Percentiles rank a stretch among this genome's conserved stretches.
Evolutionary conservation across 192 early-diverging fungal genomes (phyloP).

Genomic region (Phlyctochytrium arcticum): DNA sequence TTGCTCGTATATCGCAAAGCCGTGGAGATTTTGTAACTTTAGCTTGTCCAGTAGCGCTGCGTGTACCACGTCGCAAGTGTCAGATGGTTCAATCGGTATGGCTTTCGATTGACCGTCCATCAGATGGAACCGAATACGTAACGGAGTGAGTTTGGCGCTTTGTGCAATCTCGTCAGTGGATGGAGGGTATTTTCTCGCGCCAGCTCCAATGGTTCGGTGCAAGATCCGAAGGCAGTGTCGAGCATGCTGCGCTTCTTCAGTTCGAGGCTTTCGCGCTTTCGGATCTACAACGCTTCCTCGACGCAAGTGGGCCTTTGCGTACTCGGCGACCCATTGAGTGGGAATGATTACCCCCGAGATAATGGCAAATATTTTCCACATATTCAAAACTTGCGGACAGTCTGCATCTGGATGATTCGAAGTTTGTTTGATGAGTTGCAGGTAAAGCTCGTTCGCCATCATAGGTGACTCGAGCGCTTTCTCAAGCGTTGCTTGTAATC

Average conservation of each 20-base stretch:
- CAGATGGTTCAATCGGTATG: slow-evolving; percentile 35
- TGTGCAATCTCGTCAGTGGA: slow-evolving; percentile 39
- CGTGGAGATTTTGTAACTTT: slow-evolving; percentile 24
- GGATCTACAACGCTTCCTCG: slow-evolving; percentile 24
- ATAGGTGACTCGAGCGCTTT: slow-evolving; percentile 29
- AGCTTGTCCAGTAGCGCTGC: slow-evolving; percentile 32
- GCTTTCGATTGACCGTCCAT: slow-evolving; percentile 40
- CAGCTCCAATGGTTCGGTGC: slow-evolving; percentile 18
- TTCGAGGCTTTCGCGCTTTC: slow-evolving; percentile 25
- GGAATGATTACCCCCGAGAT: slow-evolving; percentile 35
- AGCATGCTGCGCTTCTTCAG: slow-evolving; percentile 35
- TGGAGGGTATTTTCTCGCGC: slow-evolving; percentile 29
- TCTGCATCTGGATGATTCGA: slow-evolving; percentile 32
- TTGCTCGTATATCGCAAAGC: slow-evolving; percentile 44
- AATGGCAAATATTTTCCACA: slow-evolving; percentile 42
- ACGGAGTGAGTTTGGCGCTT: slow-evolving; percentile 27
- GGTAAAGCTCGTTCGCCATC: slow-evolving; percentile 40
- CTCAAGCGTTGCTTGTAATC: slow-evolving; percentile 29
- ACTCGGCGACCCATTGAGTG: slow-evolving; percentile 33
- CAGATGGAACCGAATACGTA: slow-evolving; percentile 39
- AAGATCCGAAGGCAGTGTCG: slow-evolving; percentile 39
- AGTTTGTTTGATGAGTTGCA: slow-evolving; percentile 46
- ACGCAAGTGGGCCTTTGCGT: slow-evolving; percentile 45
- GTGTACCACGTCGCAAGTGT: slow-evolving; percentile 31
- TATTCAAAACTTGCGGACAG: slow-evolving; percentile 16